Conservation (phyloP, 495 filamentous ascomycete genomes). For the Penicillium ochrochloron region DNA sequence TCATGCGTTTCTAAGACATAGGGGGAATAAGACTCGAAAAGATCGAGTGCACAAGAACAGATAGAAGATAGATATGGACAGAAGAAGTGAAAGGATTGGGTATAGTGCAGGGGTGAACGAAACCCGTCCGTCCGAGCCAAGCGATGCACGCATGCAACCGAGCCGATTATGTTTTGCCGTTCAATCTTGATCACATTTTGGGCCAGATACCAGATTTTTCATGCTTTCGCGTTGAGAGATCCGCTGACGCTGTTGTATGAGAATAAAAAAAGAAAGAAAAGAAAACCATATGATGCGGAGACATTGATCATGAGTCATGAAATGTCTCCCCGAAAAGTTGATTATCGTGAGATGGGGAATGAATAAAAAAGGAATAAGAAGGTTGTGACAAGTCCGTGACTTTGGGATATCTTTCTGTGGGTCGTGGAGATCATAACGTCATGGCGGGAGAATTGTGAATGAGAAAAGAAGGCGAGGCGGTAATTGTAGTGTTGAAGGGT, state of each 20-base stretch:
- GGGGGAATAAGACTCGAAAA: slow-evolving; percentile 11
- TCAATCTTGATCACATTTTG: not conserved
- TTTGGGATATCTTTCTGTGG: slow-evolving; percentile 23
- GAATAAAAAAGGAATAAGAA: slow-evolving; percentile 3
- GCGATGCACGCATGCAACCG: slow-evolving; percentile 13
- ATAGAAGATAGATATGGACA: slow-evolving; percentile 11
- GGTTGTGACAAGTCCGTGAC: slow-evolving; percentile 11
- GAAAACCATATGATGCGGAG: not conserved
- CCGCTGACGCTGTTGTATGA: slow-evolving; percentile 19
- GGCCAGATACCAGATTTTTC: not conserved
- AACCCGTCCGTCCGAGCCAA: slow-evolving; percentile 23
- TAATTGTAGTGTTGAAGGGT: slow-evolving; percentile 1
- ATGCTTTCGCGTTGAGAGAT: slow-evolving; percentile 2
- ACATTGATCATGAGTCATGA: slow-evolving; percentile 11
- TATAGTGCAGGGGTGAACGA: slow-evolving; percentile 29
- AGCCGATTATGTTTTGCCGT: slow-evolving; percentile 11
- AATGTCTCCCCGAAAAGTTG: slow-evolving; percentile 3
- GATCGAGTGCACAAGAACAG: not conserved
- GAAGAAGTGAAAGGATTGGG: slow-evolving; percentile 19
- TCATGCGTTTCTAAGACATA: slow-evolving; percentile 9
- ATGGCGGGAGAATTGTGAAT: slow-evolving; percentile 17
- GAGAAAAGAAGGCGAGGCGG: not conserved
- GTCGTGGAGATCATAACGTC: slow-evolving; percentile 35
- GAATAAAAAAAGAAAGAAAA: slow-evolving; percentile 1
- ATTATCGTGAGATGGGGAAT: slow-evolving; percentile 20